Evolutionary conservation across 2,329 filamentous ascomycete genomes (phyloP), one percentile per base, ranked within the genome.

Genomic region (Herpotrichia juniperi): DNA sequence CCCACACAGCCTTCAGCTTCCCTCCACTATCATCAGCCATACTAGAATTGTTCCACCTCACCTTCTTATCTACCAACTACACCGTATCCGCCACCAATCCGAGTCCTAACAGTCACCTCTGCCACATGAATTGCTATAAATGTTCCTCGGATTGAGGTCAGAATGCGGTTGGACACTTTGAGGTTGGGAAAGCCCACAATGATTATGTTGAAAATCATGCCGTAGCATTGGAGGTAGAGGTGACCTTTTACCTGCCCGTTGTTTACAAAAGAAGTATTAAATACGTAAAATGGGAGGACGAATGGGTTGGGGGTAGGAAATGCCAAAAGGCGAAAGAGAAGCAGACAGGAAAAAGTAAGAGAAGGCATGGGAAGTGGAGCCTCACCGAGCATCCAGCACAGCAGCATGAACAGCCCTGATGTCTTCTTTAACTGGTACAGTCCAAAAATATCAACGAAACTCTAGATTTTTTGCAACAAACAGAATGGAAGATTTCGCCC

Each of bases 61-160:
- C 57, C 31, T 60, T 60, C 32, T 73, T 71, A 50, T 61, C 63
- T 26, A 64, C 66, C 35, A 75, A 48, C 51, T 72, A 67, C 63
- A 94, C 89, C 83, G 84, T 53, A 88, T 92, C 69, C 78, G 93
- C 66, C 85, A 89, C 59, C 62, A 19, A 66, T 58, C 17, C 59
- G 48, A 45, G 57, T 48, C 1, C 49, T 59, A 25, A 59, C 53
- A 4, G 51, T 45, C 4, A 59, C 53, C 25, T 57, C 49, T 14
- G 46, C 53, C 11, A 62, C 58, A 50, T 62, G 57, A 9, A 55
- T 26, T 4, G 43, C 45, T 22, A 49, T 57, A 16, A 62, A 47
- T 46, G 31, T 51, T 12, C 57, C 57, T 32, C 57, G 40, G 19
- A 56, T 28, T 11, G 52, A 53, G 1, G 45, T 6, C n/a, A 56